Evolutionary conservation across 2,329 filamentous ascomycete genomes (phyloP).

Genomic region (Colletotrichum navitas): DNA sequence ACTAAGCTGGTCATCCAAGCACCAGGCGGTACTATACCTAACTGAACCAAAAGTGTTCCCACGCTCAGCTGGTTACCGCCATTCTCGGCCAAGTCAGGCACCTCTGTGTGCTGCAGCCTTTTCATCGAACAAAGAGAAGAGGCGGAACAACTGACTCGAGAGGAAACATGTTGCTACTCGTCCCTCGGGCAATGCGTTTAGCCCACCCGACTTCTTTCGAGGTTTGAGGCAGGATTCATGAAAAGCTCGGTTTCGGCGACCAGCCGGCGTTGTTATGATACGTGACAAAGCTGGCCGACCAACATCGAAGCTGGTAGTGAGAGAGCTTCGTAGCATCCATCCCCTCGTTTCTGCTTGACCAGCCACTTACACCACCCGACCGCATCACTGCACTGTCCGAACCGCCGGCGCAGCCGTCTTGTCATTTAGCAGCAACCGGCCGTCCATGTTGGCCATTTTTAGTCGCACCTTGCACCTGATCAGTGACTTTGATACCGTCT

Average conservation of each 20-base stretch:
- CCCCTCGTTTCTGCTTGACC: conserved; percentile 18
- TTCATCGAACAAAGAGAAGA: conserved; percentile 36
- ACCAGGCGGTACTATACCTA: conserved; percentile 15
- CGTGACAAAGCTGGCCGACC: conserved; percentile 3
- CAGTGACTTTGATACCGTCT: conserved; percentile 28
- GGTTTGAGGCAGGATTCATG: conserved; percentile 7
- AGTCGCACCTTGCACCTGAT: conserved; percentile 5
- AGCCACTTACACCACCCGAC: conserved; percentile 35
- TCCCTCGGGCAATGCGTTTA: conserved; percentile 34
- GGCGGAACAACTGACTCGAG: conserved; percentile 38
- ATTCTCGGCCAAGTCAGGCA: conserved; percentile 39
- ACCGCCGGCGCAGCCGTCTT: conserved; percentile 5
- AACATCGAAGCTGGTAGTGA: conserved; percentile 5
- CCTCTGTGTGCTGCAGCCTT: conserved; percentile 29
- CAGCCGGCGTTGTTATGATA: conserved; percentile 11
- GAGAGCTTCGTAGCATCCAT: conserved; percentile 22
- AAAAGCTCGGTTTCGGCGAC: conserved; percentile 3
- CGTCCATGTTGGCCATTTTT: conserved; percentile 2
- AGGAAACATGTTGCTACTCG: conserved; percentile 36
- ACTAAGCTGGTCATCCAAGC: conserved; percentile 22
- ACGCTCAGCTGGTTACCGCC: conserved; percentile 22
- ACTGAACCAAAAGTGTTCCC: conserved; percentile 17
- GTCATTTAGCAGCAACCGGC: conserved; percentile 1
- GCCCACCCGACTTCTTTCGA: conserved; percentile 22
- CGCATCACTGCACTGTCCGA: conserved; percentile 25